Evolutionary conservation across 495 filamentous ascomycete genomes (phyloP), one percentile per base, ranked within the genome.

Genomic region (Penicillium dipodomyicola): DNA sequence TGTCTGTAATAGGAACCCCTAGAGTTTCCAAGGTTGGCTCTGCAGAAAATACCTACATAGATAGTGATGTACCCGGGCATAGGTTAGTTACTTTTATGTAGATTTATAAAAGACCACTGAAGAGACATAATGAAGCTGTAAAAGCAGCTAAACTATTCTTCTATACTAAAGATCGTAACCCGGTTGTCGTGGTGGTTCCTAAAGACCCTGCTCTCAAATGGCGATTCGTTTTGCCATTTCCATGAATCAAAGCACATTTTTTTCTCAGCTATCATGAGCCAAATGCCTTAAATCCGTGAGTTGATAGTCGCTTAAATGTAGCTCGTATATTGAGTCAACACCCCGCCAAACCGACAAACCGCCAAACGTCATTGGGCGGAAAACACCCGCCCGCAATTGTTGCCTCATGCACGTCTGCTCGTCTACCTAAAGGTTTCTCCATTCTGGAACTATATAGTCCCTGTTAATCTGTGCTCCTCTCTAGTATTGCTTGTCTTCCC

Each of bases 351-450:
- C 8, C 37, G 49, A 12, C 32, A 37, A 37, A 37, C 33, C n/a
- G 15, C 35, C 35, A 39, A 17, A 68, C 64, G 64, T 67, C 64
- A 69, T 69, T 65, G 64, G 63, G 61, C 59, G 66, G 59, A 61
- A 58, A 52, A 62, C 58, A 44, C 15, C 58, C 35, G 29, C 60
- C 63, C 59, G 59, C 63, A 45, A 51, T 14, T 53, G 58, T 56
- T 65, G 63, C 62, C 65, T 65, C 51, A 43, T 23, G 27, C 52
- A 40, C 14, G 32, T 8, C 40, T 52, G 20, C 40, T 55, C 17
- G 20, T 54, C 54, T 37, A 62, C 57, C 49, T 60, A 60, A 52
- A 48, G 25, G 41, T 30, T 37, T 17, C 35, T 39, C 7, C 7
- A 17, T 39, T 39, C 32, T 17, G 22, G 52, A 22, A 22, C 48